Percentiles rank a stretch among this genome's conserved stretches.
These are phyloP conservation scores for Tricholoma hemisulphureum DNA, from an alignment of 768 basidiomycete species.

Conservation along the genomic window DNA sequence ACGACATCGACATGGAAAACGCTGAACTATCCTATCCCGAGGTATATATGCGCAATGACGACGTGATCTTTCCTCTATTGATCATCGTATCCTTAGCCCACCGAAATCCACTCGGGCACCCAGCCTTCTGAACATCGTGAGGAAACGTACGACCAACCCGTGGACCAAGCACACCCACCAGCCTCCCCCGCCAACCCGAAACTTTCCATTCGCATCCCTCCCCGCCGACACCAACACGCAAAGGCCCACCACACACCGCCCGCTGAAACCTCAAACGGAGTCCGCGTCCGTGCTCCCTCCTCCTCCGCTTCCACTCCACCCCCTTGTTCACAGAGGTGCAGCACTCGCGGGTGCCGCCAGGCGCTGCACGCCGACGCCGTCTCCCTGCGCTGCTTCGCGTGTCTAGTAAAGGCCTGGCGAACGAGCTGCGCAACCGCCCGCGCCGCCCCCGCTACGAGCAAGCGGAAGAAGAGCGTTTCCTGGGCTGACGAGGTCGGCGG, in stretches of 20 bases:
- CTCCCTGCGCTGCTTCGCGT: slow-evolving; percentile 11
- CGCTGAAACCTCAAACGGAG: not conserved
- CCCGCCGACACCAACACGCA: not conserved
- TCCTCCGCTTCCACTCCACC: not conserved
- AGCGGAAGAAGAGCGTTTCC: slow-evolving; percentile 30
- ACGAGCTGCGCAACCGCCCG: not conserved
- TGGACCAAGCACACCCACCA: not conserved
- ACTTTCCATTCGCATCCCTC: not conserved
- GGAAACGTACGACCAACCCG: not conserved
- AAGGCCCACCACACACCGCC: not conserved
- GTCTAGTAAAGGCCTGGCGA: slow-evolving; percentile 18
- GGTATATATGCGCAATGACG: slow-evolving; percentile 3
- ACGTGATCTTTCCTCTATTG: not conserved
- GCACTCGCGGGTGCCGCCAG: slow-evolving; percentile 6
- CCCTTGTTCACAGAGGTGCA: slow-evolving; percentile 9
- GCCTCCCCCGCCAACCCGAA: not conserved
- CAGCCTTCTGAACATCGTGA: not conserved
- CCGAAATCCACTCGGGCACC: not conserved
- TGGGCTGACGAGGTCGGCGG: slow-evolving; percentile 32
- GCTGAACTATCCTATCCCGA: slow-evolving; percentile 15
- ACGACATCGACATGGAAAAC: slow-evolving; percentile 6
- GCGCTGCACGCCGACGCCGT: slow-evolving; percentile 5
- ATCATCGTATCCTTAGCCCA: not conserved
- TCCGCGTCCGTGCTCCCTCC: not conserved
- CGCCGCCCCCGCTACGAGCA: slow-evolving; percentile 1